Conservation (phyloP, 495 filamentous ascomycete genomes). For the Xeromyces bisporus region DNA sequence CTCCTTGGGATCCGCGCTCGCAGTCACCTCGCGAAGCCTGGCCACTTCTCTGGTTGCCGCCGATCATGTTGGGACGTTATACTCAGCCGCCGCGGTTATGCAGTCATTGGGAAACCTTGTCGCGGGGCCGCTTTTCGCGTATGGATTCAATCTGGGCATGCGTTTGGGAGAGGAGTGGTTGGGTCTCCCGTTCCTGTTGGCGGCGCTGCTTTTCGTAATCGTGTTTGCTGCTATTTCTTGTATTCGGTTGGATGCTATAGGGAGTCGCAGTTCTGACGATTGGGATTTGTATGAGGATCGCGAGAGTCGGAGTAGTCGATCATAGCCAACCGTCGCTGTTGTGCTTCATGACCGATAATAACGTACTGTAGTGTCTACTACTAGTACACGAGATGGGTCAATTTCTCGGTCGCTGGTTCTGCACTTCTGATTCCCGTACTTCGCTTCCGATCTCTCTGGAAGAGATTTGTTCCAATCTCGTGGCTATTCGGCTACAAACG, state of each 20-base stretch:
- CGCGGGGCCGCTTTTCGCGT: conserved; percentile 19
- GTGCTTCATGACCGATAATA: no score
- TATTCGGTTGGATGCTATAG: not conserved
- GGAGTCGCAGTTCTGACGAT: no score
- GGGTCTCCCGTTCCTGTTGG: conserved; percentile 17
- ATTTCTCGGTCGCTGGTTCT: no score
- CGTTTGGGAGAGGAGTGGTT: conserved; percentile 18
- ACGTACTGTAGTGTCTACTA: no score
- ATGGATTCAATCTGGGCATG: conserved; percentile 21
- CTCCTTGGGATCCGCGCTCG: conserved; percentile 18
- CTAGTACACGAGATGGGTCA: no score
- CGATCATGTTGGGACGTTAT: conserved; percentile 18
- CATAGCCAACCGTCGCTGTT: no score
- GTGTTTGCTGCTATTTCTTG: not conserved
- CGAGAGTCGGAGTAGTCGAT: no score
- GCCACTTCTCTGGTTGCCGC: conserved; percentile 18
- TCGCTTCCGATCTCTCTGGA: no score
- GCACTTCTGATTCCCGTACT: no score
- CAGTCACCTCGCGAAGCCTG: conserved; percentile 16
- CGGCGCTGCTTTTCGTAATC: not conserved
- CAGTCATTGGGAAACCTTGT: conserved; percentile 15
- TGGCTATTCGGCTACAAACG: no score
- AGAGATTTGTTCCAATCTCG: no score
- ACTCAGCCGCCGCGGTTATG: conserved; percentile 18
- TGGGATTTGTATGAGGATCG: conserved; percentile 2